Percentiles rank a stretch among this genome's conserved stretches.
phyloP scores from a whole-genome alignment of 768 basidiomycete species.

The Rhizopogon rudus region DNA sequence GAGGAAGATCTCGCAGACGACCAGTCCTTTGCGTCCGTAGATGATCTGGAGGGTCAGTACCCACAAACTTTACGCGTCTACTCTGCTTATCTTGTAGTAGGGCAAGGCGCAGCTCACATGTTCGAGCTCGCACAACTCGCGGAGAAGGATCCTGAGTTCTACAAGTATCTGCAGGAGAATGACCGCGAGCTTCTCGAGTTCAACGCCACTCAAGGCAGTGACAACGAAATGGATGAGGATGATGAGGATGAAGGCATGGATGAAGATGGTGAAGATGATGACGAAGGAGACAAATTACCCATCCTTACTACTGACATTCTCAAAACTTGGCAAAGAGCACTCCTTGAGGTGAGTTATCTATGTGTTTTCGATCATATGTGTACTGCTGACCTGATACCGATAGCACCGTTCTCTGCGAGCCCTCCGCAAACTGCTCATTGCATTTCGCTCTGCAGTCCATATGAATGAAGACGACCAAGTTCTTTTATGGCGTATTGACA shows the following conservation, averaged over 20 bases:
- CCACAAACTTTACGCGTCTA: background rate
- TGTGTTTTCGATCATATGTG: background rate
- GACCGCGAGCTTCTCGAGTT: conserved; percentile 90
- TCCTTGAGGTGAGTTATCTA: conserved; percentile 62
- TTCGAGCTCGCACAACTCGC: conserved; percentile 83
- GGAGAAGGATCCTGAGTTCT: conserved; percentile 98
- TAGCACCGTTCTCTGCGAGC: conserved; percentile 85
- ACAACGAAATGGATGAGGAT: conserved; percentile 38
- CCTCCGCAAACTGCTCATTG: conserved; percentile 77
- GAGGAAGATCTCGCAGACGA: conserved; percentile 45
- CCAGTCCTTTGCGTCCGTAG: conserved; percentile 72
- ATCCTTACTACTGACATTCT: conserved; percentile 68
- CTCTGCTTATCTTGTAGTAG: conserved; percentile 28
- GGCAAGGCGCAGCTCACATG: conserved; percentile 72
- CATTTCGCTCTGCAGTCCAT: conserved; percentile 86
- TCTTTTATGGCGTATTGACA: conserved; percentile 85
- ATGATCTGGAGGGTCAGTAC: conserved; percentile 63
- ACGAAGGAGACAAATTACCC: conserved; percentile 40
- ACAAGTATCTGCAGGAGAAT: conserved; percentile 95
- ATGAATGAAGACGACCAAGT: conserved; percentile 83
- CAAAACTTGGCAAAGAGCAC: conserved; percentile 80
- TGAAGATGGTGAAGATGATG: conserved; percentile 33
- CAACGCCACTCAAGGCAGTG: conserved; percentile 37
- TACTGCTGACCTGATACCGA: background rate
- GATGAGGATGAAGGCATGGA: conserved; percentile 46